Conservation (phyloP, 2,329 filamentous ascomycete genomes). For the Arthrobotrys sphaeroides region DNA sequence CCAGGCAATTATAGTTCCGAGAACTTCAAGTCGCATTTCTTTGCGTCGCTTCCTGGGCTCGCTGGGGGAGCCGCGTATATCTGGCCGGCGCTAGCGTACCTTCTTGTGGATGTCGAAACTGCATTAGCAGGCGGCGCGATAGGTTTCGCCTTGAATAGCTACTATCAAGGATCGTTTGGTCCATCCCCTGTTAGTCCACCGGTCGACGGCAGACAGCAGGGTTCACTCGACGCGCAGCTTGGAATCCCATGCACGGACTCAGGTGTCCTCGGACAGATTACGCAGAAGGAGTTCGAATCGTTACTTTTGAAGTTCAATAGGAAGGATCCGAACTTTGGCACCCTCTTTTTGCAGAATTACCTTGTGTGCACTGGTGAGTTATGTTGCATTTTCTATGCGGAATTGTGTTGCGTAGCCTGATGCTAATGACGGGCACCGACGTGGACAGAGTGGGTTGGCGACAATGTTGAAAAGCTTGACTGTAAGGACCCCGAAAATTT, state of each 20-base stretch:
- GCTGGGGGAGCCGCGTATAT: neutral
- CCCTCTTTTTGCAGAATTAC: conserved; percentile 41
- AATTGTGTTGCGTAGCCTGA: conserved; percentile 8
- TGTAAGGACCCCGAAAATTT: conserved; percentile 9
- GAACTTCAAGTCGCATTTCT: conserved; percentile 34
- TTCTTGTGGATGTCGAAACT: conserved; percentile 28
- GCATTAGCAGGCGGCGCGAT: neutral
- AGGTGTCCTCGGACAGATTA: conserved; percentile 21
- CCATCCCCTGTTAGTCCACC: conserved; percentile 10
- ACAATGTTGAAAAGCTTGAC: conserved; percentile 36
- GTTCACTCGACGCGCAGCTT: conserved; percentile 4
- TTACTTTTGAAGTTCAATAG: conserved; percentile 28
- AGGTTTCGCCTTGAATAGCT: neutral
- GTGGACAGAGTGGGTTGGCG: conserved; percentile 36
- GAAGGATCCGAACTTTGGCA: conserved; percentile 44
- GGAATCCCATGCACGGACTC: conserved; percentile 48
- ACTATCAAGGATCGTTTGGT: conserved; percentile 4
- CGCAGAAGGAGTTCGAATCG: conserved; percentile 37
- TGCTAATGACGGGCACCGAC: conserved; percentile 6
- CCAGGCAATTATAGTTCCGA: conserved; percentile 27
- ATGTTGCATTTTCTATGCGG: conserved; percentile 22
- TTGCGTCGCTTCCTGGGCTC: conserved; percentile 3
- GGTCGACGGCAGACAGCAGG: conserved; percentile 34
- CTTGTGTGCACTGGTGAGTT: conserved; percentile 39
- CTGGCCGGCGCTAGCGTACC: conserved; percentile 21